Conservation (phyloP, 805 yeast genomes). For the Middelhovenomyces tepae region DNA sequence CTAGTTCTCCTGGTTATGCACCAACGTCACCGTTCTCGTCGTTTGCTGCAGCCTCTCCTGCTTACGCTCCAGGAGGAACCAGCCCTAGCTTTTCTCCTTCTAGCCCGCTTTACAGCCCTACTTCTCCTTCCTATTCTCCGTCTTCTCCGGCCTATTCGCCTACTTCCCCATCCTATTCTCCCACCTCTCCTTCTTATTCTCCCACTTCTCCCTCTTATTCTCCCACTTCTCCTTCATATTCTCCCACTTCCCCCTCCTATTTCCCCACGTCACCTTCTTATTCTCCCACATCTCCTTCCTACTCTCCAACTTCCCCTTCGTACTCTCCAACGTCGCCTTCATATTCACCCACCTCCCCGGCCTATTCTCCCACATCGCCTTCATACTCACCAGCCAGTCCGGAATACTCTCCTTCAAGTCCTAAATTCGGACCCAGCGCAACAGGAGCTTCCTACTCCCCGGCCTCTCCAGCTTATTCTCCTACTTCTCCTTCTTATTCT, state of each 20-base stretch:
- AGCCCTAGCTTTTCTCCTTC: slow-evolving; percentile 67
- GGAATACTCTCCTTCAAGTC: slow-evolving; percentile 51
- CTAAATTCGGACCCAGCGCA: slow-evolving; percentile 73
- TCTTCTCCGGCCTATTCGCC: slow-evolving; percentile 64
- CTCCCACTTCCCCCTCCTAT: slow-evolving; percentile 56
- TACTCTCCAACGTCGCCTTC: slow-evolving; percentile 59
- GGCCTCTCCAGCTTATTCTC: slow-evolving; percentile 70
- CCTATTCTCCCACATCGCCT: slow-evolving; percentile 56
- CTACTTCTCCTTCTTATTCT: slow-evolving; percentile 61
- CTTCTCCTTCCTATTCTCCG: slow-evolving; percentile 64
- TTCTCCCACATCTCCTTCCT: slow-evolving; percentile 55
- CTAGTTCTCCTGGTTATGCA: slow-evolving; percentile 56
- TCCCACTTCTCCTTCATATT: slow-evolving; percentile 65
- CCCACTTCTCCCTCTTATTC: slow-evolving; percentile 78
- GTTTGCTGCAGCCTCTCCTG: slow-evolving; percentile 53
- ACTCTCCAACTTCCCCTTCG: slow-evolving; percentile 47
- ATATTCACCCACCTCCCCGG: slow-evolving; percentile 67
- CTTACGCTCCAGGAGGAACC: slow-evolving; percentile 30
- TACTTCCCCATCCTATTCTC: slow-evolving; percentile 64
- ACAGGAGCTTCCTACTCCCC: slow-evolving; percentile 71
- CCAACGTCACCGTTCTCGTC: slow-evolving; percentile 71
- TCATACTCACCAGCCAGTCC: slow-evolving; percentile 62
- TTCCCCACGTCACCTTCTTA: slow-evolving; percentile 68
- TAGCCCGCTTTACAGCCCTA: slow-evolving; percentile 53
- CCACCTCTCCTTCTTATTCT: slow-evolving; percentile 69